Base-by-base conservation (phyloP, 495 filamentous ascomycete species). In the Penicillium paxilli region DNA sequence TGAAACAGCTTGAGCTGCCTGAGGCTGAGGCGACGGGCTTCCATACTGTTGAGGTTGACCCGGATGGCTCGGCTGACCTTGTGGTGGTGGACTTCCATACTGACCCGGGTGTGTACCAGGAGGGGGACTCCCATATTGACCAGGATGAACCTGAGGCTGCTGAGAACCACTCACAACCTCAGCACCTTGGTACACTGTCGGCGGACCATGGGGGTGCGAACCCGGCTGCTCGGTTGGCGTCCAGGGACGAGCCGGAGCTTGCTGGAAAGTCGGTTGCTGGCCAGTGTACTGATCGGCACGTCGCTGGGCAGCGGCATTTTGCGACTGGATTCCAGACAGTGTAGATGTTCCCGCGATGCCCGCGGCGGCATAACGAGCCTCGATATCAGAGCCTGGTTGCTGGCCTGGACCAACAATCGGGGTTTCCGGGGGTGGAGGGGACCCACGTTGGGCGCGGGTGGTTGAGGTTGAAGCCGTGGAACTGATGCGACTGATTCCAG, bases 221-320 rank as follows among this genome's bases (percentile, higher is more conserved):
- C 89, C 94, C 2, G 94, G 92, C 49, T 87, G 79, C 66, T 98
- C 94, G 23, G 94, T 98, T 1, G 94, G 94, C 16, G 95, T 98
- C 94, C 94, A 98, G 42, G 92, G 92, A 47, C 93, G 77, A 9
- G 84, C 77, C 9, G 83, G 76, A 6, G 75, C 74, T 28, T 69
- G 62, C 37, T 73, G 75, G 26, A 64, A 65, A 19, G 67, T 66
- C 19, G 77, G 76, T 17, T 77, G 67, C 47, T 79, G 78, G 25
- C 74, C 76, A 8, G 79, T 78, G 74, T 96, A 95, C 48, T 91
- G 89, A 21, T 87, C 83, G 48, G 85, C 65, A 41, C 92, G 79
- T 63, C 90, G 87, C 54, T 88, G 81, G 2, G 90, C 90, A 2
- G 91, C 89, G n/a, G 87, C 86, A 59, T 87, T 92, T 47, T 89